Evolutionary conservation across 2,329 filamentous ascomycete genomes (phyloP).

Genomic region (Pseudocercospora eumusae): DNA sequence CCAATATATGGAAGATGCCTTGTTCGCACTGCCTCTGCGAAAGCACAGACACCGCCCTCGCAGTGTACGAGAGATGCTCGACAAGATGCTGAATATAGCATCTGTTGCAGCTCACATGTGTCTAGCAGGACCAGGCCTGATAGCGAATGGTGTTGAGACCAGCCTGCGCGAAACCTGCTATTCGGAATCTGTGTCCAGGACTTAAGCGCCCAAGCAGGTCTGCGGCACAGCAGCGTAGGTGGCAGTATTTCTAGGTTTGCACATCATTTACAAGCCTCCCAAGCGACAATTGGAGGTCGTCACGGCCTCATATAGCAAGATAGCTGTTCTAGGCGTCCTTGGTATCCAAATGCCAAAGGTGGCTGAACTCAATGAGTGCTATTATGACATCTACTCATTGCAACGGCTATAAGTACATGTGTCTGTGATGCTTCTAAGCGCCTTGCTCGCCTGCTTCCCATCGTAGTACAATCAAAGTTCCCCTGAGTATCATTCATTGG

Average conservation of each 20-base stretch:
- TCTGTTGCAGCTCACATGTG: not conserved
- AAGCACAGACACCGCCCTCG: not conserved
- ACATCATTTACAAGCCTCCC: too few species aligned
- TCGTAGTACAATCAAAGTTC: not conserved
- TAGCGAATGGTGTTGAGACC: too few species aligned
- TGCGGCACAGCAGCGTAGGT: not conserved
- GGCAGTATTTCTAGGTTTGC: too few species aligned
- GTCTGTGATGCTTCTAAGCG: not conserved
- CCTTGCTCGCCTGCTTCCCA: not conserved
- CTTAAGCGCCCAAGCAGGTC: not conserved
- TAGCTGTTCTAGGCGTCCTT: not conserved
- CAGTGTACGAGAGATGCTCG: not conserved
- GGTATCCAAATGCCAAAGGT: not conserved
- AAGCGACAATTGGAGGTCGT: too few species aligned
- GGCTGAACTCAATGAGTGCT: not conserved
- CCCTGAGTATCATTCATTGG: not conserved
- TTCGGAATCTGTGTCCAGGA: not conserved
- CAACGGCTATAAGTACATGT: not conserved
- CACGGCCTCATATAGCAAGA: too few species aligned
- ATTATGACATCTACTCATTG: not conserved
- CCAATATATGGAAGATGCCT: not conserved
- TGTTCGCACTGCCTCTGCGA: not conserved
- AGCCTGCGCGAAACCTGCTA: too few species aligned
- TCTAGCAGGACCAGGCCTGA: not conserved
- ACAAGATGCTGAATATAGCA: not conserved